These are phyloP conservation scores for Drechslerella stenobrocha DNA, from an alignment of 2,329 filamentous ascomycete species.

Conservation along the genomic window DNA sequence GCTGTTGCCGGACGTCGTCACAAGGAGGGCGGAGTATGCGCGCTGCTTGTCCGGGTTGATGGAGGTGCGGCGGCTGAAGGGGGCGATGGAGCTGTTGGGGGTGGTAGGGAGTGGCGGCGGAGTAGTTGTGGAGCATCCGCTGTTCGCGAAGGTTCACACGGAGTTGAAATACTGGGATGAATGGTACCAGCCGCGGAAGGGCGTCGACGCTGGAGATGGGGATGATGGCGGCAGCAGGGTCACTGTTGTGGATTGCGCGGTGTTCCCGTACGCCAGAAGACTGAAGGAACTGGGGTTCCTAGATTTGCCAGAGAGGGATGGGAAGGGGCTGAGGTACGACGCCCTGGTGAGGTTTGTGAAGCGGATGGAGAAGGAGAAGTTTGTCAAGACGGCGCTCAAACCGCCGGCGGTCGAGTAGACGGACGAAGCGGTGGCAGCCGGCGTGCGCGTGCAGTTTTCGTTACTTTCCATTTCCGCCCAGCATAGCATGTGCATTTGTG, in stretches of 20 bases:
- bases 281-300: conserved; percentile 37
- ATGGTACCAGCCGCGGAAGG: conserved; percentile 34
- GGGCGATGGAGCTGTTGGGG: conserved; percentile 27
- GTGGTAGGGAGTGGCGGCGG: conserved; percentile 13
- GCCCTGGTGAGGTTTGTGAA: conserved; percentile 30
- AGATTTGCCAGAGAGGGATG: conserved; percentile 33
- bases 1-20: conserved; percentile 31
- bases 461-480: too few species aligned
- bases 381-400: conserved; percentile 23
- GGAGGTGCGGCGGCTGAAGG: conserved; percentile 36
- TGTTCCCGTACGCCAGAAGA: conserved; percentile 27
- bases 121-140: conserved; percentile 39
- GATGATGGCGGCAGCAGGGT: conserved; percentile 24
- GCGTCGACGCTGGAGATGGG: conserved; percentile 1
- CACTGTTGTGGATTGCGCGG: conserved; percentile 33
- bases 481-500: too few species aligned
- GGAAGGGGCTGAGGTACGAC: conserved; percentile 19
- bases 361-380: conserved; percentile 40
- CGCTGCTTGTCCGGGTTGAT: conserved; percentile 31
- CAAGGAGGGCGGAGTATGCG: conserved; percentile 33
- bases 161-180: conserved; percentile 35
- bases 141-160: conserved; percentile 44
- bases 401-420: not conserved
- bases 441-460: too few species aligned
- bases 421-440: not conserved